These are phyloP conservation scores for Gossypium stocksii DNA, from an alignment of 345 rosid species.

Conservation along the genomic window DNA sequence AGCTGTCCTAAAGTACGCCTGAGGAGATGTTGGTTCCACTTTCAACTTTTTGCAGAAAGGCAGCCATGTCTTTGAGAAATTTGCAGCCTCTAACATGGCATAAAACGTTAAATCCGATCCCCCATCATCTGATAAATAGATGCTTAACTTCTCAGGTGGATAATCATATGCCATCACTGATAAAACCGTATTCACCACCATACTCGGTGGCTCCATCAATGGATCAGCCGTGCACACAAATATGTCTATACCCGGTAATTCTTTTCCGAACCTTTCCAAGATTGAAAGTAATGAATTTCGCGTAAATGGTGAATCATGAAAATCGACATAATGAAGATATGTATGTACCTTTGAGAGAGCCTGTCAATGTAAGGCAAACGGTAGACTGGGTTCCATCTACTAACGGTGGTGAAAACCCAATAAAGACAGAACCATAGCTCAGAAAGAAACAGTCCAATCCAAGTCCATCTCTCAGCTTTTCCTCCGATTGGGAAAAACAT, in stretches of 20 bases:
- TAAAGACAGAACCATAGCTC: conserved; percentile 37
- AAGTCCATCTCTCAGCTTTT: conserved; percentile 32
- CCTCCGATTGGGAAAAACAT: background rate
- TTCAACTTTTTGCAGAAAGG: background rate
- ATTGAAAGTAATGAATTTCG: background rate
- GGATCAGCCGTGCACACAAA: conserved; percentile 57
- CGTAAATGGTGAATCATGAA: background rate
- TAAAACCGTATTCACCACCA: conserved; percentile 44
- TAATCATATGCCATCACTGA: conserved; percentile 59
- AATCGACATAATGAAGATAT: background rate
- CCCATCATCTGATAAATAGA: conserved; percentile 55
- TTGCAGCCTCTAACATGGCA: conserved; percentile 40
- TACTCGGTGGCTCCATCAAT: conserved; percentile 39
- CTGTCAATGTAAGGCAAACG: conserved; percentile 34
- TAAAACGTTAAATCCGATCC: conserved; percentile 30
- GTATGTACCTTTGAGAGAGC: conserved; percentile 32
- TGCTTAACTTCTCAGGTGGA: conserved; percentile 47
- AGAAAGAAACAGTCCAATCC: conserved; percentile 41
- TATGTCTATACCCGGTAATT: conserved; percentile 37
- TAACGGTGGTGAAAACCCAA: conserved; percentile 30
- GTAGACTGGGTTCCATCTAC: conserved; percentile 36
- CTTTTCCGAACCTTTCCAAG: conserved; percentile 25
- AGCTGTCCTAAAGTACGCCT: background rate
- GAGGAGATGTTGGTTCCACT: background rate
- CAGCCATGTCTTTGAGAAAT: background rate